Base-by-base conservation (phyloP, 371 early-diverging fungal species). In the Mortierella sp. region DNA sequence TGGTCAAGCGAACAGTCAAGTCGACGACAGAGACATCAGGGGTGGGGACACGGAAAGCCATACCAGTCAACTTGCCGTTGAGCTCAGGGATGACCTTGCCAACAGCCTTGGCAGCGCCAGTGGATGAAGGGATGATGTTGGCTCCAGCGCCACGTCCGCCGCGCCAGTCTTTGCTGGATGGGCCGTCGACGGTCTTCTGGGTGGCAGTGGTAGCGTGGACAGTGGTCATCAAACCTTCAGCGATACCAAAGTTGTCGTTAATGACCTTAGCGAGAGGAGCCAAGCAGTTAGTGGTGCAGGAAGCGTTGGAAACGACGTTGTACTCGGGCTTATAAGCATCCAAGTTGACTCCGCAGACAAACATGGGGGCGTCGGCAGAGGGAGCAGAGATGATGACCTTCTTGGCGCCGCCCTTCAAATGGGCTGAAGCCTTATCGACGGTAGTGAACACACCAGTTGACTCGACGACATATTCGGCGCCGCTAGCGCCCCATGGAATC, bases 201-300 rank as follows among this genome's bases (percentile, higher is more conserved):
- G 99, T 98, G 67, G 98, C 98, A 56, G 99, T 99, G 77, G 94
- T 92, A 66, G 99, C 96, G 88, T 99, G 99, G 73, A 97, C 95
- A 49, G 99, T 99, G 68, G 97, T 97, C 99, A 99, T 99, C 53
- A 87, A 68, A 83, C 90, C 86, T 88, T 97, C 93, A 31, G 89
- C 86, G 84, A 97, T 94, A 72, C 96, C 92, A 84, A 96, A 97
- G 61, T 94, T 87, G 83, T 99, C 99, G 89, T 99, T 82, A 82
- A 99, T 89, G 70, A 99, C 94, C 91, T 99, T 99, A 82, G 96
- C 99, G 53, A 99, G 89, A 35, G 99, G 99, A 42, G 99, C 99
- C 56, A 99, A 87, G 88, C 99, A 99, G 94, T 99, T 98, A 75
- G 99, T 99, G 75, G 99, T 99, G 94, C 99, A 99, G 59, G 98